phyloP scores from a whole-genome alignment of 2,329 filamentous ascomycete species.

The Helminthosporium solani region DNA sequence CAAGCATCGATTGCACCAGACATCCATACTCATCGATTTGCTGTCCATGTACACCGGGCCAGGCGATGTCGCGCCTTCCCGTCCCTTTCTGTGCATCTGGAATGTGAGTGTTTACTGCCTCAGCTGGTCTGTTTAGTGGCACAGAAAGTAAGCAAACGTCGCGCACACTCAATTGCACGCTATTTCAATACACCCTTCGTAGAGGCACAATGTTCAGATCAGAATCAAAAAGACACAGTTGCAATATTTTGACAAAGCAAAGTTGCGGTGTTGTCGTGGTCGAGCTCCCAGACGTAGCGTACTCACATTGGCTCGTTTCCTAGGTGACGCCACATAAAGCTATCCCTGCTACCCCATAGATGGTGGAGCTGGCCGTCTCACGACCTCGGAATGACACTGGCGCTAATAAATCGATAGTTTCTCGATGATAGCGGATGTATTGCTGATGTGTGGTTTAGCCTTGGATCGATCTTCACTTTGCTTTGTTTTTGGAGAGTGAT shows the following conservation, averaged over 20 bases:
- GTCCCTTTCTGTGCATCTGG: conserved; percentile 38
- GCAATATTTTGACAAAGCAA: conserved; percentile 12
- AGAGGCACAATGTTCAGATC: background rate
- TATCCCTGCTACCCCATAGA: conserved; percentile 1
- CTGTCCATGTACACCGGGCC: conserved; percentile 40
- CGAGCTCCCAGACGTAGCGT: conserved; percentile 23
- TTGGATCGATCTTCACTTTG: conserved; percentile 2
- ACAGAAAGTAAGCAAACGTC: background rate
- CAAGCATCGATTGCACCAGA: conserved; percentile 5
- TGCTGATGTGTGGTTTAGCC: background rate
- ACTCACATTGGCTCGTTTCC: conserved; percentile 27
- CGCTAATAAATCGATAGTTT: background rate
- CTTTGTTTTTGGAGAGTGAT: background rate
- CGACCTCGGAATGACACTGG: conserved; percentile 5
- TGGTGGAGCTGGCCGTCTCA: background rate
- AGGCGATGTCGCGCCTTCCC: conserved; percentile 39
- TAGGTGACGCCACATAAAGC: conserved; percentile 16
- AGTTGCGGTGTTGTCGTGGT: conserved; percentile 34
- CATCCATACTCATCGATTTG: conserved; percentile 42
- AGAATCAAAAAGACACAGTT: background rate
- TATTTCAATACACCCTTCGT: background rate
- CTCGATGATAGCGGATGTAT: background rate
- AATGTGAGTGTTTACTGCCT: conserved; percentile 21
- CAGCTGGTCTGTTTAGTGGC: conserved; percentile 8
- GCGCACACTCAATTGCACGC: background rate